Percentiles rank a stretch among this genome's conserved stretches.
Evolutionary conservation across 2,329 filamentous ascomycete species (phyloP).

Genomic region (Fusarium odoratissimum): DNA sequence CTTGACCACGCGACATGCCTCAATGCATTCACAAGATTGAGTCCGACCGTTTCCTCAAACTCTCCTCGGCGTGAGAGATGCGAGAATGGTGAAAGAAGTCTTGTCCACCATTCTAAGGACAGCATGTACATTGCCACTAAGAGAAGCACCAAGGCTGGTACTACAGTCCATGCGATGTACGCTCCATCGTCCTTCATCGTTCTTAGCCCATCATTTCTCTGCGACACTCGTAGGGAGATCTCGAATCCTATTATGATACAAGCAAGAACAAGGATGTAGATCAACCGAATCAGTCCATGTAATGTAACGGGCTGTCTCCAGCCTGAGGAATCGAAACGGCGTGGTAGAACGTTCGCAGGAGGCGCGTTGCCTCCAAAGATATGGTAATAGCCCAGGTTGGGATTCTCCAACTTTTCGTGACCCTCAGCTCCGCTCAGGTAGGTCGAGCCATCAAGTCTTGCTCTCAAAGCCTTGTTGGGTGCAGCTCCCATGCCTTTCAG

Average conservation of each 20-base stretch:
- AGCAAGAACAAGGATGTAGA: constrained; percentile 43
- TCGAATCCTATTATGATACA: constrained; percentile 51
- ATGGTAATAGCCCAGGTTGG: constrained; percentile 42
- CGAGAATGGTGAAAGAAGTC: constrained; percentile 50
- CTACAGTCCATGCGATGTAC: constrained; percentile 52
- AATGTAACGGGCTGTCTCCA: constrained; percentile 49
- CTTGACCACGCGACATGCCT: constrained; percentile 43
- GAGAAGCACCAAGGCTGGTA: constrained; percentile 47
- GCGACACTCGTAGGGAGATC: constrained; percentile 48
- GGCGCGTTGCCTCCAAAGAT: constrained; percentile 44
- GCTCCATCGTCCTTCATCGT: constrained; percentile 45
- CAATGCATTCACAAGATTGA: constrained; percentile 50
- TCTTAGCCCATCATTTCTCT: constrained; percentile 45
- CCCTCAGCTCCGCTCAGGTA: constrained; percentile 52
- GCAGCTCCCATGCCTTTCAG: constrained; percentile 51
- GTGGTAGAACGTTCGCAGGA: constrained; percentile 11
- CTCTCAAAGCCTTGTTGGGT: constrained; percentile 41
- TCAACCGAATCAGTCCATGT: constrained; percentile 44
- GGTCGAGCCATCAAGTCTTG: constrained; percentile 43
- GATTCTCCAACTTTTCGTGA: constrained; percentile 47
- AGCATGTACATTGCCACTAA: constrained; percentile 48
- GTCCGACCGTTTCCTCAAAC: constrained; percentile 46
- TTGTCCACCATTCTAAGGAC: constrained; percentile 48
- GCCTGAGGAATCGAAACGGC: constrained; percentile 38
- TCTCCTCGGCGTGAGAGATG: constrained; percentile 44